Evolutionary conservation across 2,329 filamentous ascomycete genomes (phyloP).

Genomic region (Clonostachys solani): DNA sequence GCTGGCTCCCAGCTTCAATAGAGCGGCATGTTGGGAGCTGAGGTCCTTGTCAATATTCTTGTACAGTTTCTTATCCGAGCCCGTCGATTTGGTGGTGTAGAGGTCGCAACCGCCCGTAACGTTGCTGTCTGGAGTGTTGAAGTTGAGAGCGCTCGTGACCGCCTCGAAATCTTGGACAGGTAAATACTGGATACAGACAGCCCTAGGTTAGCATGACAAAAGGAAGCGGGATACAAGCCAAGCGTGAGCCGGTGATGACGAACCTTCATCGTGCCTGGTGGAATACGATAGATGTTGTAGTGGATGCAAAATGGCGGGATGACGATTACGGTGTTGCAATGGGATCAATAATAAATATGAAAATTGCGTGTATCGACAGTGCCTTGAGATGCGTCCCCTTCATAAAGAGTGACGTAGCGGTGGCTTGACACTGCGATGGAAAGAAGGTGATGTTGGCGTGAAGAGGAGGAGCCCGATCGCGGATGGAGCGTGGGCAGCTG

Average conservation of each 20-base stretch:
- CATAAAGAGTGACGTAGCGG: too few species aligned
- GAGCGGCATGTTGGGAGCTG: constrained; percentile 84
- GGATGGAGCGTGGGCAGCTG: too few species aligned
- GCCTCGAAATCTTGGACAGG: constrained; percentile 87
- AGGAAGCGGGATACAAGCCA: neutral
- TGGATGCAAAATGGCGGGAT: too few species aligned
- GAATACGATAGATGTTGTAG: too few species aligned
- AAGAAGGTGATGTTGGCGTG: too few species aligned
- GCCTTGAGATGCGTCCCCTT: too few species aligned
- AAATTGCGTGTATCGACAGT: neutral
- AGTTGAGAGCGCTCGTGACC: constrained; percentile 89
- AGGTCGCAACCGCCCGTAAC: constrained; percentile 92
- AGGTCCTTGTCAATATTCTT: constrained; percentile 90
- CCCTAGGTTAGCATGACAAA: neutral
- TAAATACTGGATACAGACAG: constrained; percentile 65
- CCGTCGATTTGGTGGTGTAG: constrained; percentile 95
- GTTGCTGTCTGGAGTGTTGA: constrained; percentile 88
- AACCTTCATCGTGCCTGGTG: constrained; percentile 1
- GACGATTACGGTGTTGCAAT: neutral
- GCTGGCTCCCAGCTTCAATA: constrained; percentile 80
- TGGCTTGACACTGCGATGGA: too few species aligned
- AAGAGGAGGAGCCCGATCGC: too few species aligned
- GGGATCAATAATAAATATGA: neutral
- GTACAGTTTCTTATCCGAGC: constrained; percentile 94
- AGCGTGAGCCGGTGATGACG: neutral